A percentile compares a stretch with the other conserved stretches of the same genome.
Conservation (phyloP, 768 basidiomycete genomes). For the Trametes cingulata region DNA sequence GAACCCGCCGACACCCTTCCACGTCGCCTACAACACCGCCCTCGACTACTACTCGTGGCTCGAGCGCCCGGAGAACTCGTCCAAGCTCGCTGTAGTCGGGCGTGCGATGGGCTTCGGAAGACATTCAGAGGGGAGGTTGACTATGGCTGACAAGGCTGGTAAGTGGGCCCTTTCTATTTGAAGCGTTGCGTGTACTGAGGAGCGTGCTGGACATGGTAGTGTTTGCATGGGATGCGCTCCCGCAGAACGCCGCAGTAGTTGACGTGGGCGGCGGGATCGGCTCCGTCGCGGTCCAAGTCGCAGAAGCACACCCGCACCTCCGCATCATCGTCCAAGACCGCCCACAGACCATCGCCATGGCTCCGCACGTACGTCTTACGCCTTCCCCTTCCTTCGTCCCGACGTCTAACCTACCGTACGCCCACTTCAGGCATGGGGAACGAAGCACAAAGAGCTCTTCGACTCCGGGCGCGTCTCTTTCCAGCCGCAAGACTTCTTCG, state of each 20-base stretch:
- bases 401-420: background rate
- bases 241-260: slow-evolving; percentile 5
- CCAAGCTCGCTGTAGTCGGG: slow-evolving; percentile 59
- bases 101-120: slow-evolving; percentile 67
- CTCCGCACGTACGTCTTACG: slow-evolving; percentile 16
- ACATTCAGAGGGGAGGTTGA: slow-evolving; percentile 49
- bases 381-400: background rate
- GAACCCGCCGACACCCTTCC: slow-evolving; percentile 43
- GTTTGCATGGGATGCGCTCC: slow-evolving; percentile 19
- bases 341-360: slow-evolving; percentile 35
- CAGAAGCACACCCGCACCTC: slow-evolving; percentile 10
- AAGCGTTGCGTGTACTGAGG: background rate
- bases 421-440: background rate
- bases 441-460: slow-evolving; percentile 2
- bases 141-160: slow-evolving; percentile 2
- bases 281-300: slow-evolving; percentile 14
- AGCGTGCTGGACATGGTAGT: background rate
- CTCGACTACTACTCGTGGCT: slow-evolving; percentile 65
- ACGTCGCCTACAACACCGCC: slow-evolving; percentile 56
- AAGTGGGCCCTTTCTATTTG: background rate
- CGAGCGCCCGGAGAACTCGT: slow-evolving; percentile 51
- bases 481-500: slow-evolving; percentile 14
- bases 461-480: slow-evolving; percentile 4
- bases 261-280: slow-evolving; percentile 24
- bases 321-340: slow-evolving; percentile 16